phyloP scores from a whole-genome alignment of 2,329 filamentous ascomycete genomes.

The Alternaria atra region DNA sequence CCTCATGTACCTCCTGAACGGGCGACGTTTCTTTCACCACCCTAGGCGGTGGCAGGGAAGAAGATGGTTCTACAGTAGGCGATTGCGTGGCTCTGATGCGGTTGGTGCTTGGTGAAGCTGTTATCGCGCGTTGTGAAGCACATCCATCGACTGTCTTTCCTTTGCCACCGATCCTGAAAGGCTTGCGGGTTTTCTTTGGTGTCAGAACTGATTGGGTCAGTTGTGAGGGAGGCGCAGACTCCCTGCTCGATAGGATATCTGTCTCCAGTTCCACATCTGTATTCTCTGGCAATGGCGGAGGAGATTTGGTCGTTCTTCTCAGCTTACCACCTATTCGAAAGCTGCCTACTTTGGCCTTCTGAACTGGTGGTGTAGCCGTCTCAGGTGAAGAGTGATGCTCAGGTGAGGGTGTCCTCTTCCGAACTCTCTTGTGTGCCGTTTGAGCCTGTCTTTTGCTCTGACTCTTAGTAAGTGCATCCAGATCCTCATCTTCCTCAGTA shows the following conservation, averaged over 20 bases:
- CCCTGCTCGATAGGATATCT: neutral
- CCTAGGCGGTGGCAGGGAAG: conserved; percentile 13
- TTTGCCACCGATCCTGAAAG: conserved; percentile 49
- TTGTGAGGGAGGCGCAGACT: conserved; percentile 11
- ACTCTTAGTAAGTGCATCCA: conserved; percentile 45
- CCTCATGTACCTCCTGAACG: conserved; percentile 33
- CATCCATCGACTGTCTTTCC: conserved; percentile 20
- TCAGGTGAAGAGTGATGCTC: conserved; percentile 9
- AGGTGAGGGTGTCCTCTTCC: conserved; percentile 14
- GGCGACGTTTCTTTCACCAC: conserved; percentile 18
- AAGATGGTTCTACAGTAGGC: conserved; percentile 15
- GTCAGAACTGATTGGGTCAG: conserved; percentile 7
- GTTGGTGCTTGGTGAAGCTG: conserved; percentile 12
- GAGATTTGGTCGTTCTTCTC: conserved; percentile 14
- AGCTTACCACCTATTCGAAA: conserved; percentile 45
- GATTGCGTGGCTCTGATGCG: conserved; percentile 15
- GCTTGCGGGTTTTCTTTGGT: conserved; percentile 26
- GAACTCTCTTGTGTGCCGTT: neutral
- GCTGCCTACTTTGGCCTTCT: conserved; percentile 29
- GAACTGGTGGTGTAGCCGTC: conserved; percentile 2
- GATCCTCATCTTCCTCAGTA: conserved; percentile 44
- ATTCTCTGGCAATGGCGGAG: neutral
- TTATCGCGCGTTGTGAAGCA: conserved; percentile 6
- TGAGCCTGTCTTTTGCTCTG: conserved; percentile 21
- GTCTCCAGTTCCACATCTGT: neutral